Evolutionary conservation across 1,284 basidiomycete genomes (phyloP).

Genomic region (Sparassis latifolia): DNA sequence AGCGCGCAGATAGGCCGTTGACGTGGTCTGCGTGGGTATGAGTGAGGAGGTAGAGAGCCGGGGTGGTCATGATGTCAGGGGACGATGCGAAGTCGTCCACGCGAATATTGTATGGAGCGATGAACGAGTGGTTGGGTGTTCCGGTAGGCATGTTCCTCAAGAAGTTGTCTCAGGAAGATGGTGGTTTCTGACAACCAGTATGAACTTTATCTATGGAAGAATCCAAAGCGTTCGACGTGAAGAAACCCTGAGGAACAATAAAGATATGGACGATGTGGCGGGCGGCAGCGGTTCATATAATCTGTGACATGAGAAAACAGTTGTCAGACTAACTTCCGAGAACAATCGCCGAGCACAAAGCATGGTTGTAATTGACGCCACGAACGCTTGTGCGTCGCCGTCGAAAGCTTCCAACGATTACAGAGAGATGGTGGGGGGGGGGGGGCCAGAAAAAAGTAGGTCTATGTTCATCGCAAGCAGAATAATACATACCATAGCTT

Average conservation of each 20-base stretch:
- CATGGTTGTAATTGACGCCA: too few relatives aligned
- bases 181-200: neutral
- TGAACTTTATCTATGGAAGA: neutral
- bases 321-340: too few relatives aligned
- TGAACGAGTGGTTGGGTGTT: constrained; percentile 62
- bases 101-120: constrained; percentile 68
- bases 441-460: too few relatives aligned
- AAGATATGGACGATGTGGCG: neutral
- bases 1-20: constrained; percentile 59
- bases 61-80: constrained; percentile 32
- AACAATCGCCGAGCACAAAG: too few relatives aligned
- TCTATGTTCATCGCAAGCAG: too few relatives aligned
- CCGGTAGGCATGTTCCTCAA: constrained; percentile 52
- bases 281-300: too few relatives aligned
- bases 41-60: constrained; percentile 68
- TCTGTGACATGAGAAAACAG: too few relatives aligned
- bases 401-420: too few relatives aligned
- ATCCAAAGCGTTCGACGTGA: neutral
- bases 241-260: neutral
- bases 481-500: too few relatives aligned
- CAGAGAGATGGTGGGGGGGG: too few relatives aligned
- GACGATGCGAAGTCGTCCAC: constrained; percentile 68
- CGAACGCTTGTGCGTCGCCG: too few relatives aligned
- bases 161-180: neutral
- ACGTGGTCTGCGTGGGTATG: constrained; percentile 86